Base-by-base conservation (phyloP, 2,329 filamentous ascomycete genomes). In the Calcarisporium arbuscula region DNA sequence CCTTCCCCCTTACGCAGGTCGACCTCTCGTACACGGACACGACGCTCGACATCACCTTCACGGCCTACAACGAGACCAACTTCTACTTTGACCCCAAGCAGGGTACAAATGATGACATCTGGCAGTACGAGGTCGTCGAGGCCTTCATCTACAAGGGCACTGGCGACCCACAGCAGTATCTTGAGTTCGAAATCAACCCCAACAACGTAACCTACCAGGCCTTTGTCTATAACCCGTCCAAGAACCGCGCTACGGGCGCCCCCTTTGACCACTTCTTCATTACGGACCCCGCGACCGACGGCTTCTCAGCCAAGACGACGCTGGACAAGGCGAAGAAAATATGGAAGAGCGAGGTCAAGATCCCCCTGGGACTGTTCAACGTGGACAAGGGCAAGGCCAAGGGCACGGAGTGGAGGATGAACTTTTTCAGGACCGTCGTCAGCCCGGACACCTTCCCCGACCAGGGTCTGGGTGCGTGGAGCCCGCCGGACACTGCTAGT, bases 121-220 rank as follows among this genome's bases (percentile, higher is more conserved):
- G 60, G 56, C 44, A 59, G 34, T 71, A 71, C 46, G 64, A 70
- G 42, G 67, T 71, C 22, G 67, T 72, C 61, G 68, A 71, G 44
- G 60, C 60, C 9, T 72, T 72, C 45, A 59, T 72, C 41, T 56
- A 63, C 46, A 57, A 50, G 21, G 68, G 68, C 34, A 61, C 53
- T 39, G 55, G 58, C 25, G 64, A 70, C 47, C 68, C 68, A 1
- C 55, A 62, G 50, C 66, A 60, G 2, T 72, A 72, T 45, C 54
- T 72, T 38, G 68, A 72, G 51, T 67, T 68, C 44, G 68, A 72
- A 48, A 60, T 72, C 27, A 68, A 51, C 46, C 68, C 68, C 32
- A 41, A 68, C 55, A 71, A 72, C 39, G 59, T 65, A 34, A 72
- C 67, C 16, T 72, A 65, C 53, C 65, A 70, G 42, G 63, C 67